Evolutionary conservation across 163 green algal genomes (phyloP), one percentile per base, ranked within the genome.

Genomic region (Picocystis sp.): DNA sequence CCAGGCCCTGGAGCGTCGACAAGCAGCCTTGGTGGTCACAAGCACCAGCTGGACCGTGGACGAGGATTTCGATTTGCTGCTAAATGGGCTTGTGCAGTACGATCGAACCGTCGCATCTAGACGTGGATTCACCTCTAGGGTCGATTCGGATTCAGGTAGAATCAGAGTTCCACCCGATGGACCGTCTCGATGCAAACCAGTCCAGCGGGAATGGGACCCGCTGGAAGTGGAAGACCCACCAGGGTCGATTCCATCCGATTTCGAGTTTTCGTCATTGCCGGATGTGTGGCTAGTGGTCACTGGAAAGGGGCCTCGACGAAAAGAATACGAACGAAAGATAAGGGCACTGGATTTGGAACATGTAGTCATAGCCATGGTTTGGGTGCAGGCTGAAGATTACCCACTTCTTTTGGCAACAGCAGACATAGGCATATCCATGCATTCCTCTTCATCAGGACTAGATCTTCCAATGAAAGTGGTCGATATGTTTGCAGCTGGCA

Each of bases 401-500:
- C 84, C 86, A 3, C 22, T 68, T 19, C 68, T 96, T 54, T 67
- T 94, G 55, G 84, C 83, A 9, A 74, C 50, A 22, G 79, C 82
- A 0, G 89, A 98, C 57, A 29, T 97, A 17, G 90, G 90, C n/a
- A 76, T 98, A n/a, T 89, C 53, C 29, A 68, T 98, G 52, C 90
- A 99, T 63, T 78, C 75, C 1, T 95, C 83, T 5, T 91, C 74
- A 10, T 90, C 75, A 1, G 86, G 85, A 14, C 60, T 97, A 14
- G 90, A 99, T 64, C 76, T 99, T 43, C 90, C 90, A 1, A 98
- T 98, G 89, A 98, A 98, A 71, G 84, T 94, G 3, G 79, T 94
- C 6, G 86, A 95, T 66, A 93, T 94, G 85, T 92, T 86, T 74
- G 85, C 86, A 0, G 71, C 67, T 47, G 80, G 80, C 10, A 60